Conservation (phyloP, 352 stramenopile genomes). For the Pythium graminicola region DNA sequence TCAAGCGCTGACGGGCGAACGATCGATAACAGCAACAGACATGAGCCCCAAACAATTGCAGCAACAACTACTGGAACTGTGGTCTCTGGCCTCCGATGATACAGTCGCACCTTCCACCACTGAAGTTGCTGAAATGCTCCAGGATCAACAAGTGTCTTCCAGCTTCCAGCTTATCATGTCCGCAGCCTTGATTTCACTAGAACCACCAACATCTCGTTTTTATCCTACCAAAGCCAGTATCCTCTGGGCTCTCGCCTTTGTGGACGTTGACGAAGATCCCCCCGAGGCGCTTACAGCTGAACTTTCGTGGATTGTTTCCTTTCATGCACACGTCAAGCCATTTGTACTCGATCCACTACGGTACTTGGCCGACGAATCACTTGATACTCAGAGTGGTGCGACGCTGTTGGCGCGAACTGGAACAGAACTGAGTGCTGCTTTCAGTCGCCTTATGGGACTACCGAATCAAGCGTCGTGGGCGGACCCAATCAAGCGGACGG, state of each 20-base stretch:
- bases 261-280: conserved; percentile 3
- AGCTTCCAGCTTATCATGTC: background rate
- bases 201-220: background rate
- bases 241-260: conserved; percentile 5
- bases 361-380: background rate
- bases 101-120: no score
- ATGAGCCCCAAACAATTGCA: background rate
- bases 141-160: background rate
- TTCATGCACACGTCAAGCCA: background rate
- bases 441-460: background rate
- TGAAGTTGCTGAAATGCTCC: background rate
- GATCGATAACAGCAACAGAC: no score
- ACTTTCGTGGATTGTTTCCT: conserved; percentile 1
- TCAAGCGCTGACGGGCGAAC: background rate
- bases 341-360: background rate
- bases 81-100: no score
- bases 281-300: background rate
- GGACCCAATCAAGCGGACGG: background rate
- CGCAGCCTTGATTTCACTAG: conserved; percentile 5
- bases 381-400: background rate
- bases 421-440: background rate
- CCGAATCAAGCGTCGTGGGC: background rate
- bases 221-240: background rate
- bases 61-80: background rate
- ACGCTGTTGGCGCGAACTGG: background rate